Conservation (phyloP, 2,329 filamentous ascomycete genomes). For the Ophiostoma ulmi region DNA sequence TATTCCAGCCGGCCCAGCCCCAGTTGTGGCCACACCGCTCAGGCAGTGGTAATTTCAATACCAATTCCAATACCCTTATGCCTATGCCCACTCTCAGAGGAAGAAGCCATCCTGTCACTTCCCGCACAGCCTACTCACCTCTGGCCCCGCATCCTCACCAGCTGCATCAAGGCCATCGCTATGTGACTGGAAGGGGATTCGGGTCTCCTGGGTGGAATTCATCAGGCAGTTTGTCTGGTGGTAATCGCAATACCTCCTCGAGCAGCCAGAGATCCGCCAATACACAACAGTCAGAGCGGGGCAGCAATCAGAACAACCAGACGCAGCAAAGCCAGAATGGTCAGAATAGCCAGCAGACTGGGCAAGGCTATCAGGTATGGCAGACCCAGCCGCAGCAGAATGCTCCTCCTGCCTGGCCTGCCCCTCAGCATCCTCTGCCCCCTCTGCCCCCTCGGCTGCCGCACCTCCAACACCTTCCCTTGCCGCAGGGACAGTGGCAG, state of each 20-base stretch:
- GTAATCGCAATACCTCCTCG: background rate
- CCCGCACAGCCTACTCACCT: background rate
- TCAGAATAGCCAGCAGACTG: background rate
- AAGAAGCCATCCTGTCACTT: background rate
- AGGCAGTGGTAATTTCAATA: background rate
- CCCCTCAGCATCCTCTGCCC: background rate
- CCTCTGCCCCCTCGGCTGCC: no score
- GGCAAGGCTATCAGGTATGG: background rate
- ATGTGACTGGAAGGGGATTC: background rate
- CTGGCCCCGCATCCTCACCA: background rate
- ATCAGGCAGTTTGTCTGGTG: background rate
- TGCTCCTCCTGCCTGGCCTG: background rate
- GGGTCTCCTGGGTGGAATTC: background rate
- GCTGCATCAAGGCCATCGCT: background rate
- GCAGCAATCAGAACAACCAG: background rate
- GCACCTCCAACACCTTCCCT: no score
- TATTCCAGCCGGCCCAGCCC: background rate
- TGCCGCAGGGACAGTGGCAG: background rate
- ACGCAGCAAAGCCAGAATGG: background rate
- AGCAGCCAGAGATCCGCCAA: background rate
- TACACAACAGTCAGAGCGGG: background rate
- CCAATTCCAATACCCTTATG: background rate
- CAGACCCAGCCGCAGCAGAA: background rate
- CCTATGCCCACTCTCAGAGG: background rate
- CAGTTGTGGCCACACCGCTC: background rate